Evolutionary conservation across 148 eudicot genomes (phyloP).

Genomic region (Rhododendron kiyosumense): DNA sequence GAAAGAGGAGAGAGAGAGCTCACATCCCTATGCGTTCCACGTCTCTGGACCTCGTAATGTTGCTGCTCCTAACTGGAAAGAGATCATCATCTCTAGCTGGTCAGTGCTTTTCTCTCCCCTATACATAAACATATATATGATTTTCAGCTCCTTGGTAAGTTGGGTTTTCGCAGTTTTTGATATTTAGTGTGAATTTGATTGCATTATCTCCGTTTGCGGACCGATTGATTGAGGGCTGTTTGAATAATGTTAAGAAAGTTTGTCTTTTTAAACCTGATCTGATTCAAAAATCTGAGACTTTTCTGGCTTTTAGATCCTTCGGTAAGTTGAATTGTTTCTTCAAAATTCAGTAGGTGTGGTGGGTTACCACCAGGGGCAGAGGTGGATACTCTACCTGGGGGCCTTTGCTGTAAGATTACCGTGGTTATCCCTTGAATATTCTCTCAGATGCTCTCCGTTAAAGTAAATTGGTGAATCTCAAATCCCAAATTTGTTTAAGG

Average conservation of each 20-base stretch:
- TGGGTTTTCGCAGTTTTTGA: not conserved
- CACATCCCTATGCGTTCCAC: constrained; percentile 59
- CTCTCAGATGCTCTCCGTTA: too few relatives aligned
- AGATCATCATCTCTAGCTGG: constrained; percentile 60
- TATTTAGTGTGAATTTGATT: not conserved
- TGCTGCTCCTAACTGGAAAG: constrained; percentile 61
- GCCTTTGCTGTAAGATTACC: not conserved
- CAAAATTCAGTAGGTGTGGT: not conserved
- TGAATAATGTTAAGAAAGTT: not conserved
- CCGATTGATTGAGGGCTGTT: not conserved
- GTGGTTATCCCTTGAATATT: not conserved
- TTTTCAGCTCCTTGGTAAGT: not conserved
- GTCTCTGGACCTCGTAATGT: constrained; percentile 61
- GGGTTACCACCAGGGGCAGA: not conserved
- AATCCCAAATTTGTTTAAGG: too few relatives aligned
- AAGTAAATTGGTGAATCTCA: not conserved
- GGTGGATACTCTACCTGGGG: not conserved
- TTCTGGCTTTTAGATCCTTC: not conserved
- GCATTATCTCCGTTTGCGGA: not conserved
- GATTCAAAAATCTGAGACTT: not conserved
- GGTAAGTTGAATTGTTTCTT: not conserved
- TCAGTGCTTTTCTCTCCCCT: constrained; percentile 13
- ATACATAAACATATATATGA: not conserved
- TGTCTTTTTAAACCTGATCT: not conserved
- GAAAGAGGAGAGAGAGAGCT: constrained; percentile 12